These are phyloP conservation scores for Arthrocladium fulminans DNA, from an alignment of 2,329 filamentous ascomycete genomes.

Conservation along the genomic window DNA sequence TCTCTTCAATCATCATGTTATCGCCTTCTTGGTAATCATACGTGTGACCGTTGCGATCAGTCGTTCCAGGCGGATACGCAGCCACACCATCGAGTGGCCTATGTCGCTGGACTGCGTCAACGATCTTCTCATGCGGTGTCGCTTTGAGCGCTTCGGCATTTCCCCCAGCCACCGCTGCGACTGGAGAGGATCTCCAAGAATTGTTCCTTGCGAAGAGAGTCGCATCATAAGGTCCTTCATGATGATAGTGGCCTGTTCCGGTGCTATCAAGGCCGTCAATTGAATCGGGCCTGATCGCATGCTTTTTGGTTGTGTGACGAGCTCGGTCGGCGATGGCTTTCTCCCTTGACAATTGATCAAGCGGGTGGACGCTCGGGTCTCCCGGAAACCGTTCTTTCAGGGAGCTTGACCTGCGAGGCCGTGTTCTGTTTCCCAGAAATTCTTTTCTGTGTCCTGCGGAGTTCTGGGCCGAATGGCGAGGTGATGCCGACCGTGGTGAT, in stretches of 20 bases:
- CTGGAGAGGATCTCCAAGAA: constrained; percentile 53
- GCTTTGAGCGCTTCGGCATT: constrained; percentile 72
- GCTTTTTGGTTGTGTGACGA: constrained; percentile 56
- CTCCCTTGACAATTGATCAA: constrained; percentile 20
- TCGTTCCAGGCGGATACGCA: constrained; percentile 61
- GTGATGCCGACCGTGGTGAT: constrained; percentile 48
- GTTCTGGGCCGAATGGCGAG: constrained; percentile 27
- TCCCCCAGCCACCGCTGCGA: constrained; percentile 64
- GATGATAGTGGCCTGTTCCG: constrained; percentile 54
- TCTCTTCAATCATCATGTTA: constrained; percentile 69
- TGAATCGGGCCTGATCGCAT: constrained; percentile 60
- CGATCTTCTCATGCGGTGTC: constrained; percentile 68
- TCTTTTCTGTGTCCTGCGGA: constrained; percentile 19
- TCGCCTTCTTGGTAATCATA: constrained; percentile 80
- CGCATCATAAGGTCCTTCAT: constrained; percentile 84
- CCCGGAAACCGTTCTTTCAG: constrained; percentile 19
- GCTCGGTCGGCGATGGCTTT: constrained; percentile 42
- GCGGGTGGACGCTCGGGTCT: constrained; percentile 19
- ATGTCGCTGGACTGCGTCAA: constrained; percentile 63
- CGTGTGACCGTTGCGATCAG: constrained; percentile 58
- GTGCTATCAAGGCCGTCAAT: constrained; percentile 67
- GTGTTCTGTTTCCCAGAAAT: constrained; percentile 12
- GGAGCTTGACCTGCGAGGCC: constrained; percentile 39
- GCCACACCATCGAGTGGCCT: constrained; percentile 75
- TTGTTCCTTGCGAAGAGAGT: constrained; percentile 65